Evolutionary conservation across 768 basidiomycete genomes (phyloP), one percentile per base, ranked within the genome.

Genomic region (Steccherinum ochraceum): DNA sequence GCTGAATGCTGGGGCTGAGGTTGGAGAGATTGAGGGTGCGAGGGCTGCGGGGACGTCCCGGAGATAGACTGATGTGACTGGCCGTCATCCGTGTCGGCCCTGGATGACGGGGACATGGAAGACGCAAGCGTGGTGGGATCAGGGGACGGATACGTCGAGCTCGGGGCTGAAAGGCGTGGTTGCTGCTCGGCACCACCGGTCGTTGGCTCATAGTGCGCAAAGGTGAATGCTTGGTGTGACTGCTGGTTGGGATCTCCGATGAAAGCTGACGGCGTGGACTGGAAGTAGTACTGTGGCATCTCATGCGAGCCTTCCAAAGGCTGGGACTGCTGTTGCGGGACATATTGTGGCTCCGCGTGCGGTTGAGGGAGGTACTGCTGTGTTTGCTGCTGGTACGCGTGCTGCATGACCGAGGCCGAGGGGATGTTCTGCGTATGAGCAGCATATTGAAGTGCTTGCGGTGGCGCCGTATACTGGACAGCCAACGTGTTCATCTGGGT

Each of bases 41-140:
- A 25, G 27, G 24, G n/a, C 24, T 13, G 49, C 5, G 49, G n/a
- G 12, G 40, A 41, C 4, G 40, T 13, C 21, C 41, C n/a, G 21
- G 41, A 10, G 19, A n/a, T 10, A n/a, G 41, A 23, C 5, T 43
- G 16, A 18, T 43, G 41, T 24, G 35, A 39, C 11, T 50, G 49
- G 11, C 40, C 24, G 40, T 50, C 49, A 23, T 50, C 49, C 24
- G 49, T 42, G 13, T 40, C 49, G 4, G n/a, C 40, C 49, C 40
- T 39, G 10, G 49, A 50, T 16, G 20, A 30, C 16, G 49, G 49
- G 7, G 49, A 50, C 40, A 42, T 42, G 41, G 49, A 48, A 30
- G 47, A 50, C 40, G 41, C 30, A 35, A 48, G 21, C 13, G 13
- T 12, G 12, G 39, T 24, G 40, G 35, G 49, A 25, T 50, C 49